phyloP scores from a whole-genome alignment of 2,329 filamentous ascomycete genomes.

The Raffaelea arxii region DNA sequence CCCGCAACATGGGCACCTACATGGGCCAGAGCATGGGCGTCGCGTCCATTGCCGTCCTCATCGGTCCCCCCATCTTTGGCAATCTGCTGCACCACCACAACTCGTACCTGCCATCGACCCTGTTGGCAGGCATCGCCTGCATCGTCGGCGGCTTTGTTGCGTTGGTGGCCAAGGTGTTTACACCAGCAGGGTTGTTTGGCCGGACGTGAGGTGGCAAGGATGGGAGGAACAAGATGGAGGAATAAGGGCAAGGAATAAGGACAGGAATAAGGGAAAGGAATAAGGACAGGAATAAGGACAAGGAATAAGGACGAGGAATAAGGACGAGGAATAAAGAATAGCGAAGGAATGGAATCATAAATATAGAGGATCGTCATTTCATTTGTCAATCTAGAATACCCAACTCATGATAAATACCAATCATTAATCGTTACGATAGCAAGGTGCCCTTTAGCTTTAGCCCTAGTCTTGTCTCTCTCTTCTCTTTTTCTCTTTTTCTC shows the following conservation, averaged over 20 bases:
- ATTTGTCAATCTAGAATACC: too few relatives aligned
- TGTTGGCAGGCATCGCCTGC: conserved; percentile 27
- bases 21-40: conserved; percentile 32
- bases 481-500: not conserved
- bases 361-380: too few relatives aligned
- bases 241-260: not conserved
- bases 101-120: conserved; percentile 24
- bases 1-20: conserved; percentile 41
- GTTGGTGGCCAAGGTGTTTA: conserved; percentile 13
- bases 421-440: too few relatives aligned
- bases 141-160: conserved; percentile 18
- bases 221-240: not conserved
- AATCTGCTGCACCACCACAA: conserved; percentile 28
- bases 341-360: too few relatives aligned
- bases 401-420: too few relatives aligned
- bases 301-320: too few relatives aligned
- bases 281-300: too few relatives aligned
- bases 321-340: too few relatives aligned
- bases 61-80: conserved; percentile 36
- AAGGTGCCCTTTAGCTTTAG: too few relatives aligned
- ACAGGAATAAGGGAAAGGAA: too few relatives aligned
- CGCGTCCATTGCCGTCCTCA: conserved; percentile 27
- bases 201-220: not conserved
- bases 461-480: not conserved
- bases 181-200: conserved; percentile 20